Base-by-base conservation (phyloP, 2,329 filamentous ascomycete species). In the Pseudogymnoascus sp. region DNA sequence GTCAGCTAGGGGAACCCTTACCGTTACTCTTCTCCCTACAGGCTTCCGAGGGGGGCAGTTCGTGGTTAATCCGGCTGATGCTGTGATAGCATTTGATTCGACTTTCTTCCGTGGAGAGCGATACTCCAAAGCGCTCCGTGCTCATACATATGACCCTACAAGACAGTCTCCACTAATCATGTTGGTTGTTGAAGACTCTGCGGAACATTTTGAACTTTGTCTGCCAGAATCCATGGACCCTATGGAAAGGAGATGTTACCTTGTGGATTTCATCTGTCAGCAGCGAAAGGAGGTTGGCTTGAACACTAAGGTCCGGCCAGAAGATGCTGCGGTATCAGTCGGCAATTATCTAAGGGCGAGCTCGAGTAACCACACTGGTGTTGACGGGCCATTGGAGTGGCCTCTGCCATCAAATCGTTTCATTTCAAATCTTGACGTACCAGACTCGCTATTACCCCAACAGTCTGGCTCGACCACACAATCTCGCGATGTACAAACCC, bases 201-300 rank as follows among this genome's bases (percentile, higher is more conserved):
- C 69, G 22, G 70, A 72, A 47, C 70, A 72, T 62, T 58, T 72
- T n/a, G 67, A 72, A 14, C 61, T 65, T 28, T 70, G 66, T 30
- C 61, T 71, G 25, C 59, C 64, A 6, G 60, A 63, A 15, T 50
- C 61, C 22, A 39, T 68, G 2, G 62, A 65, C 28, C 38, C 62
- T 0, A 30, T 62, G 2, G 64, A 67, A 25, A 65, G 67, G 28
- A 68, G 64, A 43, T 57, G 65, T 15, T 57, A 59, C 38, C 37
- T 73, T 12, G 62, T 70, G 14, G 64, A 64, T 37, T 69, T 62
- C 36, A 50, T 71, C 43, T 57, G 59, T 18, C 66, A 69, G 43
- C 63, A 67, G 8, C 57, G 62, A 50, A 66, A 66, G 14, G 38
- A 62, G 15, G 63, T 68, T 7, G 71, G 69, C 8, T 59, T 14